Percentiles rank a stretch among this genome's conserved stretches.
These are phyloP conservation scores for Piloderma croceum DNA, from an alignment of 768 basidiomycete genomes.

Conservation along the genomic window DNA sequence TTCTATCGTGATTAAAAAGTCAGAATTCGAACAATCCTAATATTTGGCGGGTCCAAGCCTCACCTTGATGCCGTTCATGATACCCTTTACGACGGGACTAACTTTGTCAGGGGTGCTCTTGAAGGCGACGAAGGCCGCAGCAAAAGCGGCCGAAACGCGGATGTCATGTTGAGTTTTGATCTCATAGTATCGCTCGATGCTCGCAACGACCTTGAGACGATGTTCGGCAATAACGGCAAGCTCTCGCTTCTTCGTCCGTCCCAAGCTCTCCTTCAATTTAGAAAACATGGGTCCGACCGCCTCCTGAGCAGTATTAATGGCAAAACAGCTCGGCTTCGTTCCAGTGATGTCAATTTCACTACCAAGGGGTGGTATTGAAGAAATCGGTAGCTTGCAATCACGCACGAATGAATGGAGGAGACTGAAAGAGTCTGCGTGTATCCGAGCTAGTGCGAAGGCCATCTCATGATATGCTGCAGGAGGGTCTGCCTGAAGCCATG, in stretches of 20 bases:
- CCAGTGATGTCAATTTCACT: conserved; percentile 72
- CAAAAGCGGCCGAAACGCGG: conserved; percentile 84
- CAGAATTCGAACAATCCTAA: conserved; percentile 6
- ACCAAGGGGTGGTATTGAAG: conserved; percentile 75
- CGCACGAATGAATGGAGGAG: conserved; percentile 76
- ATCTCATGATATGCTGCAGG: conserved; percentile 89
- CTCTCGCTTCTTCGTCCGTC: conserved; percentile 75
- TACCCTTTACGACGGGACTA: conserved; percentile 91
- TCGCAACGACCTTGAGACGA: conserved; percentile 57
- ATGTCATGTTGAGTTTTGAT: conserved; percentile 82
- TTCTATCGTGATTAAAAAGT: conserved; percentile 44
- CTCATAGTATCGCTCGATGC: conserved; percentile 74
- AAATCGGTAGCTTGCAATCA: conserved; percentile 83
- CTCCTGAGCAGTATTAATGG: conserved; percentile 68
- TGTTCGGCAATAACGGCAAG: conserved; percentile 71
- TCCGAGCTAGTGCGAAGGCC: conserved; percentile 71
- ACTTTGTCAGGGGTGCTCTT: conserved; percentile 86
- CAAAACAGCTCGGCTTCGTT: conserved; percentile 61
- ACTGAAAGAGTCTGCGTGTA: conserved; percentile 72
- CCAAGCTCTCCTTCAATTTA: conserved; percentile 67
- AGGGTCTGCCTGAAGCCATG: conserved; percentile 67
- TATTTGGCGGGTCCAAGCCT: conserved; percentile 10
- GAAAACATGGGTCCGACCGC: conserved; percentile 68
- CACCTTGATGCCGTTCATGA: conserved; percentile 98
- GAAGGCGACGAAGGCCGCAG: conserved; percentile 86